Evolutionary conservation across 2,329 filamentous ascomycete genomes (phyloP).

Genomic region (Exophiala phaeomuriformis): DNA sequence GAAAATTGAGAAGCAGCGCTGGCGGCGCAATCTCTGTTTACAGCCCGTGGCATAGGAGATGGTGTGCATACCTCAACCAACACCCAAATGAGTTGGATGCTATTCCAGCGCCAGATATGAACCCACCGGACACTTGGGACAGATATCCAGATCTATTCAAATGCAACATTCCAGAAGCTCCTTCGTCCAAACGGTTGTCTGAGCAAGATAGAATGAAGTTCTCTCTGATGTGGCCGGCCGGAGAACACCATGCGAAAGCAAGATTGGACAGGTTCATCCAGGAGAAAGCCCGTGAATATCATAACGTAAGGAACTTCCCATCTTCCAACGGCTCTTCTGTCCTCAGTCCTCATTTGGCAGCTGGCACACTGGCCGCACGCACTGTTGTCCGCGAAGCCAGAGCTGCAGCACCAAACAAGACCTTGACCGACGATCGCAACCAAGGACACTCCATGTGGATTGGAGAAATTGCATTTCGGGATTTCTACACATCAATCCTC

Average conservation of each 20-base stretch:
- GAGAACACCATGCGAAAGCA: conserved; percentile 62
- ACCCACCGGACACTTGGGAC: conserved; percentile 44
- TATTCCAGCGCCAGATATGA: conserved; percentile 51
- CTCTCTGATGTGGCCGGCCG: conserved; percentile 60
- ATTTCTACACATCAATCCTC: conserved; percentile 82
- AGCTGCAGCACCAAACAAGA: conserved; percentile 55
- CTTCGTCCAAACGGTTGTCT: conserved; percentile 55
- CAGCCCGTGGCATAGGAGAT: conserved; percentile 70
- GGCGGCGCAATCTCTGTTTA: conserved; percentile 82
- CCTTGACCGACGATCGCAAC: conserved; percentile 23
- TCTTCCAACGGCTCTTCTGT: conserved; percentile 56
- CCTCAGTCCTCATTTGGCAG: conserved; percentile 65
- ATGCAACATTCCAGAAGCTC: conserved; percentile 53
- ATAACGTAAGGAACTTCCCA: conserved; percentile 59
- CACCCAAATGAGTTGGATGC: conserved; percentile 61
- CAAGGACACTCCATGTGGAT: conserved; percentile 61
- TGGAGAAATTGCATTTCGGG: conserved; percentile 75
- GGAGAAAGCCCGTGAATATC: conserved; percentile 56
- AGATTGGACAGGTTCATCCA: conserved; percentile 62
- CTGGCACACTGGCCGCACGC: conserved; percentile 60
- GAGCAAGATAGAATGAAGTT: conserved; percentile 54
- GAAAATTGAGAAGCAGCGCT: conserved; percentile 51
- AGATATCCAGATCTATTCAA: conserved; percentile 54
- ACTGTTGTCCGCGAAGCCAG: conserved; percentile 59
- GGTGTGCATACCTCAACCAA: conserved; percentile 64